Base-by-base conservation (phyloP, 1,139 yeast genomes). In the Saccharomyces hybrid region DNA sequence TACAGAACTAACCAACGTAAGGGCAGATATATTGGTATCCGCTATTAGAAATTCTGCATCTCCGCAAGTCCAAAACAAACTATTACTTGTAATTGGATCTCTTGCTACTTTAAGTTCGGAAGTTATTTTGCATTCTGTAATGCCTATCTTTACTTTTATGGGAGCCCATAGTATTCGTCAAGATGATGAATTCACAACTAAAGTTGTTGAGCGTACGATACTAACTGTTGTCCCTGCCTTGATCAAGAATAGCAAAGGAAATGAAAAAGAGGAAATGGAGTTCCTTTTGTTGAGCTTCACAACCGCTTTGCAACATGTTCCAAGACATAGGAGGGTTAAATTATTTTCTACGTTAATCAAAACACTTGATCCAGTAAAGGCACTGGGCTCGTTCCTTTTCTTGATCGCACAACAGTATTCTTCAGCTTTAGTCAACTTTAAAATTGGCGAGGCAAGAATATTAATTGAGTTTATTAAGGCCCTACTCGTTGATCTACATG, bases 131-230 rank as follows among this genome's bases (percentile, higher is more conserved):
- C 98, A 95, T 72, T 88, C 97, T 3, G 96, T 95, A 13, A 93
- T 93, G 99, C 99, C 99, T 20, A 91, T 93, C 53, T 93, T 93
- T 75, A 95, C 99, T 0, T 95, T 93, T 65, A 93, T 93, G 99
- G 99, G 99, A 55, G 96, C 98, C 31, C 96, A 90, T 65, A 90
- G 98, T 11, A 82, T 95, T 52, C 85, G 96, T 66, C 97, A 93
- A 73, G 99, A 93, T 70, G 98, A 93, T 69, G 97, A 90, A 65
- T 91, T 88, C 68, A 88, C 97, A 1, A 87, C 87, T 48, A 86
- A 88, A 60, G 97, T 93, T 44, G 89, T 95, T 59, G 96, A 90
- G 65, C 95, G 89, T 68, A 93, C 99, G 2, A 86, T 93, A 53
- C 76, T 88, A 14, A 85, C 88, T 63, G 96, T 93, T 51, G 84